These are phyloP conservation scores for Cercophora newfieldiana DNA, from an alignment of 495 filamentous ascomycete species.

Conservation along the genomic window DNA sequence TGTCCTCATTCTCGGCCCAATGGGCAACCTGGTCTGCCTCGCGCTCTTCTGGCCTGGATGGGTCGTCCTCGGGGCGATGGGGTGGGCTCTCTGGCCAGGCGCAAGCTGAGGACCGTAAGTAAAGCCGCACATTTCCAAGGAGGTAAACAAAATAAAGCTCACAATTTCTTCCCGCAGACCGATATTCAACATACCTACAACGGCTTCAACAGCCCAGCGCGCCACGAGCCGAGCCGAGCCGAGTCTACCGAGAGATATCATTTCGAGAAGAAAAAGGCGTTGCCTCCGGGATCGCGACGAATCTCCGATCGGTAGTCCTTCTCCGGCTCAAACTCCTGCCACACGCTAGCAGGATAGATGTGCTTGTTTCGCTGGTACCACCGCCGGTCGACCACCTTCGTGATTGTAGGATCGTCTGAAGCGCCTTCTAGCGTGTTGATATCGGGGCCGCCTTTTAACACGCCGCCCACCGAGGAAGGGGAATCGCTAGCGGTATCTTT, in stretches of 20 bases:
- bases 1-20: constrained; percentile 41
- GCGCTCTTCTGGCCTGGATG: constrained; percentile 54
- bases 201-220: not conserved
- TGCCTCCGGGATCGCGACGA: constrained; percentile 79
- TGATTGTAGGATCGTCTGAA: constrained; percentile 76
- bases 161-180: not conserved
- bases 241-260: constrained; percentile 9
- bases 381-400: constrained; percentile 91
- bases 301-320: constrained; percentile 82
- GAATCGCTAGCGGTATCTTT: constrained; percentile 13
- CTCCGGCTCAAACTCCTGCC: constrained; percentile 91
- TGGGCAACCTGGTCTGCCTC: constrained; percentile 41
- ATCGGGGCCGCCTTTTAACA: constrained; percentile 30
- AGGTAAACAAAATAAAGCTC: not conserved
- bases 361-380: constrained; percentile 99
- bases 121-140: not conserved
- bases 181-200: not conserved
- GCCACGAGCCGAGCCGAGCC: not conserved
- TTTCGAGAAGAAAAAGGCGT: constrained; percentile 85
- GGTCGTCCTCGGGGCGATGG: constrained; percentile 32
- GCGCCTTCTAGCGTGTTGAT: constrained; percentile 66
- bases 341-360: constrained; percentile 92
- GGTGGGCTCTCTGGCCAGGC: constrained; percentile 25
- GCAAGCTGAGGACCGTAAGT: constrained; percentile 25
- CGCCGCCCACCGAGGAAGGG: constrained; percentile 46